Base-by-base conservation (phyloP, 768 basidiomycete genomes). In the Mycena filopes region DNA sequence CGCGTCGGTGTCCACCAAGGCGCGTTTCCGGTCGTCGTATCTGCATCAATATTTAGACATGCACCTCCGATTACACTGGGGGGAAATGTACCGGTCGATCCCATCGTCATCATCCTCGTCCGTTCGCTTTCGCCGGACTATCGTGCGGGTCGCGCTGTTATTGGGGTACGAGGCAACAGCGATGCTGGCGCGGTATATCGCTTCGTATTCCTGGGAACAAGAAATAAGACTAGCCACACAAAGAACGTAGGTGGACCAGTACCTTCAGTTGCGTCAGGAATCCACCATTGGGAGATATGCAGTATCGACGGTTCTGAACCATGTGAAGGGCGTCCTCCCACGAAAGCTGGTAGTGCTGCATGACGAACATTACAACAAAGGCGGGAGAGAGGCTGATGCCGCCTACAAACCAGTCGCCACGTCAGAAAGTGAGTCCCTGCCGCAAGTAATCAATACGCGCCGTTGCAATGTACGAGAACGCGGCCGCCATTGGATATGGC, bases 241-340 rank as follows among this genome's bases (percentile, higher is more conserved):
- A 16, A 7, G 28, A 23, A 46, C 28, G 18, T 20, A 58, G 12
- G 28, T 11, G 31, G 3, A 29, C 23, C 26, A 53, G 28, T 60
- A 91, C 93, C 86, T 97, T 96, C 74, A 97, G 91, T 75, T 97
- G 95, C 12, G 92, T 93, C 71, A 96, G 76, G 78, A 98, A 98
- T 4, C 94, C 95, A 16, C 91, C 89, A 71, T 97, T 95, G 13
- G 95, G 96, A 1, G 93, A 94, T 67, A 96, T 96, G 76, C 95
- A 98, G 72, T 97, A 98, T 47, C 95, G 86, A 49, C 95, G 84
- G 68, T 95, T 95, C 76, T 96, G 94, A 4, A 96, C 94, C 72
- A 92, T 78, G 71, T 94, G 93, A 50, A 96, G 81, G 0, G 94
- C 94, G 59, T 96, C 93, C 79, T 95, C 94, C 91, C 92, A 95